Conservation (phyloP, 192 early-diverging fungal species). For the Thamnidium elegans region DNA sequence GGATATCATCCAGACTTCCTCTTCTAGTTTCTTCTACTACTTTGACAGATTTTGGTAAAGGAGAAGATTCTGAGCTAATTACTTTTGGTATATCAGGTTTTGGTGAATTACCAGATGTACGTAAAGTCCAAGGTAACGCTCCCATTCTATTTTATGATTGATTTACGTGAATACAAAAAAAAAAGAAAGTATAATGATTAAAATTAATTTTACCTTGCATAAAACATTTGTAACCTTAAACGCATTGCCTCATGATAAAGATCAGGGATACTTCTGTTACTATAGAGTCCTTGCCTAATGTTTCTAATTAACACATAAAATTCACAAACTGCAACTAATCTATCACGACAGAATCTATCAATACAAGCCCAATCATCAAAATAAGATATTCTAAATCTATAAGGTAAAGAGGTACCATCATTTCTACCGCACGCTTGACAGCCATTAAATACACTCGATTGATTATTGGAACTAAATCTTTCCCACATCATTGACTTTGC, state of each 20-base stretch:
- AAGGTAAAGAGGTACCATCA: slow-evolving; percentile 45
- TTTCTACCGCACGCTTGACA: slow-evolving; percentile 56
- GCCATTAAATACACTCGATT: slow-evolving; percentile 38
- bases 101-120: background rate
- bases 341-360: slow-evolving; percentile 86
- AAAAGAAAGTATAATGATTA: slow-evolving; percentile 3
- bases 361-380: slow-evolving; percentile 76
- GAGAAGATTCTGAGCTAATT: slow-evolving; percentile 10
- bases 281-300: slow-evolving; percentile 83
- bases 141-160: slow-evolving; percentile 22
- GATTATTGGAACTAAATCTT: slow-evolving; percentile 36
- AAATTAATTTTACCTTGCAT: slow-evolving; percentile 46
- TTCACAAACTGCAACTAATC: slow-evolving; percentile 87
- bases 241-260: slow-evolving; percentile 83
- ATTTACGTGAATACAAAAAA: background rate
- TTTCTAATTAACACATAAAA: slow-evolving; percentile 95
- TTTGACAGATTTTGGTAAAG: slow-evolving; percentile 13
- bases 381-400: slow-evolving; percentile 67
- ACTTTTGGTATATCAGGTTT: background rate
- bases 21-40: slow-evolving; percentile 1
- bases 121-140: slow-evolving; percentile 27
- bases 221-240: slow-evolving; percentile 94
- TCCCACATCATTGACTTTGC: slow-evolving; percentile 55
- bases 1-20: slow-evolving; percentile 14
- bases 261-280: slow-evolving; percentile 68